A percentile compares a stretch with the other conserved stretches of the same genome.
These are phyloP conservation scores for Clarireedia monteithiana DNA, from an alignment of 2,329 filamentous ascomycete genomes.

Conservation along the genomic window DNA sequence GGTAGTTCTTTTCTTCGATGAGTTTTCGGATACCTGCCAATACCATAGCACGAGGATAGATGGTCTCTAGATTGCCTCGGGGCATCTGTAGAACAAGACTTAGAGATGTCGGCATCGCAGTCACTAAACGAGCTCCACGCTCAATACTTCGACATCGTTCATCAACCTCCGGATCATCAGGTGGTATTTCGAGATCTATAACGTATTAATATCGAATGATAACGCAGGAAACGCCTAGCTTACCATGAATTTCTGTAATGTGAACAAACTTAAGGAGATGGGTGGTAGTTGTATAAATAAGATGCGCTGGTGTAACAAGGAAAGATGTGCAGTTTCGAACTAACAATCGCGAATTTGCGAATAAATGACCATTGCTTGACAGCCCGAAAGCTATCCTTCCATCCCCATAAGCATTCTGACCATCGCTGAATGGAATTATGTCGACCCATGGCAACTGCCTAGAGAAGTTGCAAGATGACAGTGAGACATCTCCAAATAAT, in stretches of 20 bases:
- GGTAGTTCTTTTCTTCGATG: slow-evolving; percentile 75
- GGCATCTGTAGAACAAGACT: slow-evolving; percentile 90
- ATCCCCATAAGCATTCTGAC: slow-evolving; percentile 13
- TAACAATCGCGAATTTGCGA: slow-evolving; percentile 65
- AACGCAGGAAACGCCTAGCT: slow-evolving; percentile 10
- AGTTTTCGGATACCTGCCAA: slow-evolving; percentile 78
- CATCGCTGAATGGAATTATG: slow-evolving; percentile 17
- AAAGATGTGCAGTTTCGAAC: slow-evolving; percentile 92
- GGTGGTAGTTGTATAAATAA: slow-evolving; percentile 87
- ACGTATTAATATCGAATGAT: background rate
- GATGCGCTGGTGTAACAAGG: slow-evolving; percentile 67
- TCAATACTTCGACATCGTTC: slow-evolving; percentile 90
- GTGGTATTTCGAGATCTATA: slow-evolving; percentile 70
- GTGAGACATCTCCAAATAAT: slow-evolving; percentile 19
- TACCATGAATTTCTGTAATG: slow-evolving; percentile 58
- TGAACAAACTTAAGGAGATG: slow-evolving; percentile 95
- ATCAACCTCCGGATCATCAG: slow-evolving; percentile 83
- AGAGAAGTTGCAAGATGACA: slow-evolving; percentile 25
- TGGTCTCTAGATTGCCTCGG: slow-evolving; percentile 88
- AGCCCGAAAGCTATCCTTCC: slow-evolving; percentile 44
- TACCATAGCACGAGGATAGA: slow-evolving; percentile 87
- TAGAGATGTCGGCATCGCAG: slow-evolving; percentile 82
- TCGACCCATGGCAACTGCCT: slow-evolving; percentile 29
- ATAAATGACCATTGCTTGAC: slow-evolving; percentile 69
- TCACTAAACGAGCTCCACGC: slow-evolving; percentile 77